These are phyloP conservation scores for Mucor circinelloides DNA, from an alignment of 371 early-diverging fungal species.

Conservation along the genomic window DNA sequence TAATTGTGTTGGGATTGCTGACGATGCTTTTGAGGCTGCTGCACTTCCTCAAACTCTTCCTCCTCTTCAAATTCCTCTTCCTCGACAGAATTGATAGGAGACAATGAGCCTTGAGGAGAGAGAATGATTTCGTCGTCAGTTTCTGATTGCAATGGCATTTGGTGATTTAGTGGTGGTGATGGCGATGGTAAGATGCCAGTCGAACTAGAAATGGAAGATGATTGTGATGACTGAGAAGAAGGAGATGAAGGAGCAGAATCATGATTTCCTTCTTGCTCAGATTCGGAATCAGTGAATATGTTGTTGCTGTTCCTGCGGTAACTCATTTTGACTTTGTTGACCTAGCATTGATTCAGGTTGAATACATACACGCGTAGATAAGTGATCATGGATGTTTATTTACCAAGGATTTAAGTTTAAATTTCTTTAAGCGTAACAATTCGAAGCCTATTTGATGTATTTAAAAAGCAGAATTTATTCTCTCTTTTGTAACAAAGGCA, in stretches of 20 bases:
- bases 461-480: neutral
- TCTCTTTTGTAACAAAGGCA: neutral
- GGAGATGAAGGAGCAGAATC: neutral
- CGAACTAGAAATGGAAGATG: neutral
- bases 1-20: neutral
- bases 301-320: slow-evolving; percentile 8
- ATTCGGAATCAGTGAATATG: slow-evolving; percentile 19
- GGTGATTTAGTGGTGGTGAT: neutral
- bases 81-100: slow-evolving; percentile 6
- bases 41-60: slow-evolving; percentile 1
- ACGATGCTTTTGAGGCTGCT: neutral
- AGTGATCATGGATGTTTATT: neutral
- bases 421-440: neutral
- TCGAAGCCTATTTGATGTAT: neutral
- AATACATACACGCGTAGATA: neutral
- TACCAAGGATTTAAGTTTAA: neutral
- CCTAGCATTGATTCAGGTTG: neutral
- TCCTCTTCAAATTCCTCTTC: slow-evolving; percentile 1
- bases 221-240: neutral
- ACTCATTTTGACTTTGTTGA: slow-evolving; percentile 3
- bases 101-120: slow-evolving; percentile 22
- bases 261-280: slow-evolving; percentile 12
- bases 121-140: slow-evolving; percentile 17
- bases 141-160: neutral
- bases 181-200: neutral